Conservation (phyloP, 306 rosid species). For the Psophocarpus tetragonolobus region DNA sequence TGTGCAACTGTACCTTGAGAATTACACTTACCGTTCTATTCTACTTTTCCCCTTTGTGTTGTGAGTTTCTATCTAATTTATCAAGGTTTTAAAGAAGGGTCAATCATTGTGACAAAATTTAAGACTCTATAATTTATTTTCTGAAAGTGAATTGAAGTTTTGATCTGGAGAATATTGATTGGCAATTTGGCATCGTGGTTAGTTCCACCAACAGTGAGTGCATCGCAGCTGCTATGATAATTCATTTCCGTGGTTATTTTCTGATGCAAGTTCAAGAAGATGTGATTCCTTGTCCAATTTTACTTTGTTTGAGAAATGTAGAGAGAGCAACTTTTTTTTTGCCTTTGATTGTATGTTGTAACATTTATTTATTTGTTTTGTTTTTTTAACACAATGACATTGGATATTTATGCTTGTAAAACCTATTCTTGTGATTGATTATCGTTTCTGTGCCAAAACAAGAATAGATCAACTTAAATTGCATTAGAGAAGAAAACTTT, state of each 20-base stretch:
- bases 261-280: slow-evolving; percentile 28
- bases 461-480: not conserved
- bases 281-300: slow-evolving; percentile 22
- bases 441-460: not conserved
- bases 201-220: slow-evolving; percentile 34
- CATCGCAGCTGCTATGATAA: slow-evolving; percentile 7
- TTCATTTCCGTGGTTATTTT: slow-evolving; percentile 10
- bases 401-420: not conserved
- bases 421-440: not conserved
- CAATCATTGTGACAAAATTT: not conserved
- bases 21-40: not conserved
- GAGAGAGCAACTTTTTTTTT: slow-evolving; percentile 36
- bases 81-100: not conserved
- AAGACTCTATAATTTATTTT: not conserved
- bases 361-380: slow-evolving; percentile 22
- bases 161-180: slow-evolving; percentile 32
- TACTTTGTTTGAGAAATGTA: slow-evolving; percentile 34
- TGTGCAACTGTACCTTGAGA: slow-evolving; percentile 56
- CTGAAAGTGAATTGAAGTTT: slow-evolving; percentile 37
- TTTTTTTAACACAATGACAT: slow-evolving; percentile 20
- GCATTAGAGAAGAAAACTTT: not conserved
- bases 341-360: slow-evolving; percentile 40
- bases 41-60: slow-evolving; percentile 21
- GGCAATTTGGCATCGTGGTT: slow-evolving; percentile 25
- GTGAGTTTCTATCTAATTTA: slow-evolving; percentile 26